Evolutionary conservation across 2,329 filamentous ascomycete genomes (phyloP), one percentile per base, ranked within the genome.

Genomic region (Aspergillus terreus): DNA sequence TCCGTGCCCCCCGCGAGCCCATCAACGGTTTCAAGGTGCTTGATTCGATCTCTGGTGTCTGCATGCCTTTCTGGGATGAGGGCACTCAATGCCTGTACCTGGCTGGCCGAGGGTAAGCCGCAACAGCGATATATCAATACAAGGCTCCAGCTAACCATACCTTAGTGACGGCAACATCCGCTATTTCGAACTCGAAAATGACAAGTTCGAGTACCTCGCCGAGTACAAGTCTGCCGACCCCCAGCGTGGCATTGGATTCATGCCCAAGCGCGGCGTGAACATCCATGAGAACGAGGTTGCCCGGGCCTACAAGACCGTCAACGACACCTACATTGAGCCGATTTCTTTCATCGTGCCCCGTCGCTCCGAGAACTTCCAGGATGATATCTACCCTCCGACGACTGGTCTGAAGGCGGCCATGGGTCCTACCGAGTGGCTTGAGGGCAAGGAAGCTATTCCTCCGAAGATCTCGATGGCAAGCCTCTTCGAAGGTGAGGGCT

Each of bases 31-130:
- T 96, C 76, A 86, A 83, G 63, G 88, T 88, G 61, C 82, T 99
- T 45, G 94, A 99, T 74, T 95, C 90, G 44, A 96, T 96, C 65
- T 96, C 92, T 43, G 94, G 94, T 70, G 92, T 99, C 54, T 95
- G 91, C 81, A 96, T 99, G 90, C 94, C 94, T 30, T 97, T 99
- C 82, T 99, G 94, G 94, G 94, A 99, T 70, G 92, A 97, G 55
- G 90, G 92, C 55, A 96, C 90, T 47, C 91, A 94, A 76, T 95
- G 90, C 70, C 79, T 99, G 66, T 99, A 96, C 74, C 82, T 99
- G 68, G 94, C 94, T 64, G 94, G 94, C 69, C 97, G 97, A 79
- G 94, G 92, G 90, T 92, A 74, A 78, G 87, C 44, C 21, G 35
- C 7, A 15, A 4, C 50, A 27, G 4, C 1, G 2, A 4, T 12